Conservation (phyloP, 495 filamentous ascomycete genomes). For the Lasiosphaeria miniovina region DNA sequence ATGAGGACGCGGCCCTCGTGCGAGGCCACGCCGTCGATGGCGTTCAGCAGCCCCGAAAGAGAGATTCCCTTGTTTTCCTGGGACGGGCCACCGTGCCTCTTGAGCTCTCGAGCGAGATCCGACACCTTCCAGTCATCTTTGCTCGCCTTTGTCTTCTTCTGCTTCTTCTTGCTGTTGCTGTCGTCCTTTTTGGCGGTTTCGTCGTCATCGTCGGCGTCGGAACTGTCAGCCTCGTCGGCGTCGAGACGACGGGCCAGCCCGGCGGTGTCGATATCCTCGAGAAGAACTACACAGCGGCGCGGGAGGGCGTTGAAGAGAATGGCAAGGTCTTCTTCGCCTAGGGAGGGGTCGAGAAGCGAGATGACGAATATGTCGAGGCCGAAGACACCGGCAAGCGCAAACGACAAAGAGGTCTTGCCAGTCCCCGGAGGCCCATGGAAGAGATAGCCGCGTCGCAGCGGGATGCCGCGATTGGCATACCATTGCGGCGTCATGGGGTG, state of each 20-base stretch:
- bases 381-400: slow-evolving; percentile 67
- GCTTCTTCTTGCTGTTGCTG: slow-evolving; percentile 11
- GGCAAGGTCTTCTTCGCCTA: slow-evolving; percentile 69
- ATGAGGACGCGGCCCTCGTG: slow-evolving; percentile 78
- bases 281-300: slow-evolving; percentile 60
- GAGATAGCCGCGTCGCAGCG: slow-evolving; percentile 84
- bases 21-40: slow-evolving; percentile 77
- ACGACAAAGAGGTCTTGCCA: slow-evolving; percentile 59
- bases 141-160: slow-evolving; percentile 9
- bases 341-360: slow-evolving; percentile 55
- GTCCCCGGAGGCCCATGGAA: slow-evolving; percentile 74
- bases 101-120: slow-evolving; percentile 36
- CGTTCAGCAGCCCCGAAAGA: slow-evolving; percentile 76
- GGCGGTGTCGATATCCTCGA: slow-evolving; percentile 72
- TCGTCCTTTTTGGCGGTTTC: not conserved
- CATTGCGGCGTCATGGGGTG: slow-evolving; percentile 67
- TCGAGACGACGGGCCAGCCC: slow-evolving; percentile 51
- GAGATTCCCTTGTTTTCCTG: slow-evolving; percentile 53
- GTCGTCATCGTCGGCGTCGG: not conserved
- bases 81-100: slow-evolving; percentile 24
- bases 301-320: slow-evolving; percentile 65
- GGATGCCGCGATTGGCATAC: slow-evolving; percentile 85
- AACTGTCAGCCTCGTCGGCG: slow-evolving; percentile 18
- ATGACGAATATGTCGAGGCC: slow-evolving; percentile 68
- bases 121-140: slow-evolving; percentile 31